A percentile compares a stretch with the other conserved stretches of the same genome.
phyloP scores from a whole-genome alignment of 1,139 yeast genomes.

The Debaryomyces sp. region DNA sequence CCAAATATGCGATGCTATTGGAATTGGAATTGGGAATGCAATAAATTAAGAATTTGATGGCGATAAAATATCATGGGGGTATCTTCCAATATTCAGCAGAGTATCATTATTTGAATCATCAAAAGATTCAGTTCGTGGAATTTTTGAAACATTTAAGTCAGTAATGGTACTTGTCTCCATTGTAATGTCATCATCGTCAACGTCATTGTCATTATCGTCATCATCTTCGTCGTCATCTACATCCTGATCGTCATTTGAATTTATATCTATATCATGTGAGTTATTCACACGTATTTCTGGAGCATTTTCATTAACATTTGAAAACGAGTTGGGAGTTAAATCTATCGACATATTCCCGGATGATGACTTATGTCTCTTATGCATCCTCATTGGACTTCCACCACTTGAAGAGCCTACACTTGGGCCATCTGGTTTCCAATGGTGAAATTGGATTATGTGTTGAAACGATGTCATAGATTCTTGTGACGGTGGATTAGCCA shows the following conservation, averaged over 20 bases:
- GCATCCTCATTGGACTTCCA: slow-evolving; percentile 11
- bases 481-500: slow-evolving; percentile 44
- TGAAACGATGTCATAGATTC: slow-evolving; percentile 55
- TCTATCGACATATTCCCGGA: slow-evolving; percentile 17
- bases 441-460: slow-evolving; percentile 55
- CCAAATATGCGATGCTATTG: not conserved
- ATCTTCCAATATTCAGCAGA: slow-evolving; percentile 20
- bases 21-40: not conserved
- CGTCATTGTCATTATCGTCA: slow-evolving; percentile 11
- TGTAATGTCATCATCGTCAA: slow-evolving; percentile 17
- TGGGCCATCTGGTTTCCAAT: slow-evolving; percentile 51
- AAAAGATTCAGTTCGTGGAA: slow-evolving; percentile 1
- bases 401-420: slow-evolving; percentile 14
- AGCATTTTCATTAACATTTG: not conserved
- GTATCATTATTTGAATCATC: slow-evolving; percentile 5
- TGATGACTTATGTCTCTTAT: slow-evolving; percentile 26
- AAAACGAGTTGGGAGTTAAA: slow-evolving; percentile 1
- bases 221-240: slow-evolving; percentile 6
- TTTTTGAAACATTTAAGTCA: slow-evolving; percentile 6
- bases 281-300: slow-evolving; percentile 2
- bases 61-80: slow-evolving; percentile 23
- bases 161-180: slow-evolving; percentile 17
- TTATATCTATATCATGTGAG: slow-evolving; percentile 3
- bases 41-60: slow-evolving; percentile 8
- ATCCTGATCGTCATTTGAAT: slow-evolving; percentile 4